Percentiles rank a stretch among this genome's conserved stretches.
phyloP scores from a whole-genome alignment of 208 protist genomes.

The Giardia muris region DNA sequence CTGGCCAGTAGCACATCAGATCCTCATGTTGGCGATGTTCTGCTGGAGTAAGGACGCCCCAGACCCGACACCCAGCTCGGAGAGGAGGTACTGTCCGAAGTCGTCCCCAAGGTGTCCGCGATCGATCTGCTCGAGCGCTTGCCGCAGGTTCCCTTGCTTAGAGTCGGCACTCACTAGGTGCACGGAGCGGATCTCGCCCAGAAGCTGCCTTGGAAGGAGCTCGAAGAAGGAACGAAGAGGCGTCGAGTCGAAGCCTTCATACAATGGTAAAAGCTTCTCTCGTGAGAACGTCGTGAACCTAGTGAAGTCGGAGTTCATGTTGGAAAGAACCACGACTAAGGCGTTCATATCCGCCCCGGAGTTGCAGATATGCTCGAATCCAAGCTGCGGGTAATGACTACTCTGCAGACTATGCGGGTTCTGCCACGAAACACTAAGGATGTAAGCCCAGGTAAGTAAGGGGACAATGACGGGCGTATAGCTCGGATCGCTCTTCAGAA shows the following conservation, averaged over 20 bases:
- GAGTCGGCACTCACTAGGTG: neutral
- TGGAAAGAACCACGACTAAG: neutral
- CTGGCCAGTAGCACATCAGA: no score
- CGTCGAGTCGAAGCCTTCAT: neutral
- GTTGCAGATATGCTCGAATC: neutral
- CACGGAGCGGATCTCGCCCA: neutral
- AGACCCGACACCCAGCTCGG: neutral
- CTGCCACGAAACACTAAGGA: neutral
- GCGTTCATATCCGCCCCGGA: neutral
- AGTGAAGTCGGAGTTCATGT: neutral
- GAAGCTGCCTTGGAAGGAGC: neutral
- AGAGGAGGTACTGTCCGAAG: neutral
- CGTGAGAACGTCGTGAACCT: neutral
- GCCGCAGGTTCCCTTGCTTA: neutral
- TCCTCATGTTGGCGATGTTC: no score
- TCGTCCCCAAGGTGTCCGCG: neutral
- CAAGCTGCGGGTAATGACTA: neutral
- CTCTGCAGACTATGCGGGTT: neutral
- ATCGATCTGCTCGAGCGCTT: neutral
- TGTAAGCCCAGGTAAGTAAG: neutral
- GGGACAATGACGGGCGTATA: neutral
- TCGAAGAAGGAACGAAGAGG: neutral
- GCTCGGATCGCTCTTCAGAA: neutral
- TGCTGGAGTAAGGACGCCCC: neutral
- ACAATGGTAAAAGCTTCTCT: neutral